These are phyloP conservation scores for Phialocephala subalpina DNA, from an alignment of 2,329 filamentous ascomycete genomes.

Conservation along the genomic window DNA sequence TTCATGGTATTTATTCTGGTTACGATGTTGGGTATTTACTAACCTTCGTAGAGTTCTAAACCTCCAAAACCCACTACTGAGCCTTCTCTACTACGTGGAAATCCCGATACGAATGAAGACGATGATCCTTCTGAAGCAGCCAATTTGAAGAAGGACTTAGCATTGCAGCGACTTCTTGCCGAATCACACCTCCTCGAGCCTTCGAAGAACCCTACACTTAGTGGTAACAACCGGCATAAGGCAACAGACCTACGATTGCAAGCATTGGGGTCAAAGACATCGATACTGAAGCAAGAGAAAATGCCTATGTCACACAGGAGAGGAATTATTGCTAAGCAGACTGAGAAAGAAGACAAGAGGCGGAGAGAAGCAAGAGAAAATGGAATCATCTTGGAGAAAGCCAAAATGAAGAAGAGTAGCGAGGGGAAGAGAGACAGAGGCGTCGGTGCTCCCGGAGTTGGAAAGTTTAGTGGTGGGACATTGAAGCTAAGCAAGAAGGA, in stretches of 20 bases:
- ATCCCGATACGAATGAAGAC: constrained; percentile 43
- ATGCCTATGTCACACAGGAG: constrained; percentile 90
- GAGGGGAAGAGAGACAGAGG: constrained; percentile 59
- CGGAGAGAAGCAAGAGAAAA: constrained; percentile 86
- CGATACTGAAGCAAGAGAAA: constrained; percentile 78
- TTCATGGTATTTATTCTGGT: constrained; percentile 69
- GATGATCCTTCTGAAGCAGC: constrained; percentile 66
- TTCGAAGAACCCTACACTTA: constrained; percentile 54
- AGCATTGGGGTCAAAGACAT: constrained; percentile 79
- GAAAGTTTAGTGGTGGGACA: constrained; percentile 81
- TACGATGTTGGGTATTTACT: constrained; percentile 3
- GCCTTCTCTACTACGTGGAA: constrained; percentile 40
- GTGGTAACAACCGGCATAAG: constrained; percentile 78
- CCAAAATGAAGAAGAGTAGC: constrained; percentile 48
- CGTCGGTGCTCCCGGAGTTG: constrained; percentile 81
- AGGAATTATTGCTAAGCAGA: constrained; percentile 78
- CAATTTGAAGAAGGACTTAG: constrained; percentile 90
- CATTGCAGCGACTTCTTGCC: constrained; percentile 85
- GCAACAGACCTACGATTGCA: constrained; percentile 86
- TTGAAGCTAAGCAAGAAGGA: constrained; percentile 82
- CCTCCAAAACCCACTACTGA: constrained; percentile 33
- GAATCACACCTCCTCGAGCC: constrained; percentile 88
- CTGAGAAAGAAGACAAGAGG: constrained; percentile 71
- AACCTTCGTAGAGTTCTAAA: constrained; percentile 41
- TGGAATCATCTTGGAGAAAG: constrained; percentile 83